Base-by-base conservation (phyloP, 2,329 filamentous ascomycete genomes). In the Triangularia verruculosa region DNA sequence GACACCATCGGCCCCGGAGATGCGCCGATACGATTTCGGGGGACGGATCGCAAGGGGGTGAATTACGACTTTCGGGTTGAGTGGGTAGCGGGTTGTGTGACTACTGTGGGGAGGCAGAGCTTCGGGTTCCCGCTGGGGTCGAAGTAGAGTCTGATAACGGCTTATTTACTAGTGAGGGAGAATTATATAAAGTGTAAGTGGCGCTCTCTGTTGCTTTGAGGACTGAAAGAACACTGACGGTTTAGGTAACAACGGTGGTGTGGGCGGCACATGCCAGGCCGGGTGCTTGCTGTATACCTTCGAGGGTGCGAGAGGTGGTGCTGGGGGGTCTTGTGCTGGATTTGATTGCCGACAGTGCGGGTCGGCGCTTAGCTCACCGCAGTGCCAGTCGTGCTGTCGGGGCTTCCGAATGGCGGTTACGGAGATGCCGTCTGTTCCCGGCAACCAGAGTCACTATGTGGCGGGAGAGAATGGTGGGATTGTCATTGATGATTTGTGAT, bases 121-220 rank as follows among this genome's bases (percentile, higher is more conserved):
- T 63, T 60, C 24, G 51, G 34, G 15, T 60, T 60, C 32, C 61
- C 61, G 27, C 27, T 63, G 24, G 52, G 61, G n/a, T 57, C 39
- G 61, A 30, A 32, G 47, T 30, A 56, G 30, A 52, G 52, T 39
- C 13, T 34, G 57, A 56, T 63, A 9, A 63, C 57, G 7, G 61
- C 57, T 17, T 63, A 60, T 24, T 51, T 63, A 52, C 34, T 57
- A 13, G 61, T 63, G 7, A 56, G 61, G 27, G 61, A 63, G 52
- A 54, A 57, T 53, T 63, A 60, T 52, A 60, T 25, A 25, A 60
- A 63, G 52, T 63, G 61, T 63, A n/a, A 57, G 61, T 63, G 15
- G 13, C 13, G 4, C 54, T 15, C 27, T 47, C 43, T 34, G 24
- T 30, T 25, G 24, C 4, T 47, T 39, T 43, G 34, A 30, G 28